Evolutionary conservation across 345 rosid genomes (phyloP), one percentile per base, ranked within the genome.

Genomic region (Boechera stricta): DNA sequence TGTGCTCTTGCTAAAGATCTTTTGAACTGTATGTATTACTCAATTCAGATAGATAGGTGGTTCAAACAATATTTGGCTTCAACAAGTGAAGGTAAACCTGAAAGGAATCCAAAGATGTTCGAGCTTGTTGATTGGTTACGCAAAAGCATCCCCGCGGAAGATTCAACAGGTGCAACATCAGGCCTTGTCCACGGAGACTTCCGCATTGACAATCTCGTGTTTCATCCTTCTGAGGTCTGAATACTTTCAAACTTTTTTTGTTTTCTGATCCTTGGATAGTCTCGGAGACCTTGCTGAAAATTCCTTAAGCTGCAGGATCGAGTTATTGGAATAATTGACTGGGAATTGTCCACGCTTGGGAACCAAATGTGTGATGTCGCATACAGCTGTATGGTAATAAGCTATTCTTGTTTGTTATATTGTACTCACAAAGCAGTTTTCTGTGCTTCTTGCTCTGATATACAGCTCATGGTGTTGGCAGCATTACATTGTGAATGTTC

Each of bases 321-420:
- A 60, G 93, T 92, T 65, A 89, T 94, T 80, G 97, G 98, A 39
- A 86, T 90, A 55, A 90, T 94, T 62, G 98, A 94, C 84, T 94
- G 98, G 97, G 97, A 94, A 80, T 77, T 94, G 74, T 94, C 98
- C 42, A 92, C 98, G 12, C 89, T 94, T 80, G 98, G 98, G 71
- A 94, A 90, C 82, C 97, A 92, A 87, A 92, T 94, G 98, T 86
- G 89, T 48, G 98, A 94, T 84, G 92, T 94, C 39, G 97, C 98
- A 41, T 86, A 85, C 84, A 82, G 77, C 79, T 92, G 93, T 76
- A 5, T 94, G 98, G 98, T 94, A 90, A 60, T 75, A 57, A 51
- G 26, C 80, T 64, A 71, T 60, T 21, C 8, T 49, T 59, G 36
- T 26, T 62, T 69, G 29, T 35, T 70, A 16, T 38, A 16, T 48